Base-by-base conservation (phyloP, 2,329 filamentous ascomycete genomes). In the Exophiala oligosperma region DNA sequence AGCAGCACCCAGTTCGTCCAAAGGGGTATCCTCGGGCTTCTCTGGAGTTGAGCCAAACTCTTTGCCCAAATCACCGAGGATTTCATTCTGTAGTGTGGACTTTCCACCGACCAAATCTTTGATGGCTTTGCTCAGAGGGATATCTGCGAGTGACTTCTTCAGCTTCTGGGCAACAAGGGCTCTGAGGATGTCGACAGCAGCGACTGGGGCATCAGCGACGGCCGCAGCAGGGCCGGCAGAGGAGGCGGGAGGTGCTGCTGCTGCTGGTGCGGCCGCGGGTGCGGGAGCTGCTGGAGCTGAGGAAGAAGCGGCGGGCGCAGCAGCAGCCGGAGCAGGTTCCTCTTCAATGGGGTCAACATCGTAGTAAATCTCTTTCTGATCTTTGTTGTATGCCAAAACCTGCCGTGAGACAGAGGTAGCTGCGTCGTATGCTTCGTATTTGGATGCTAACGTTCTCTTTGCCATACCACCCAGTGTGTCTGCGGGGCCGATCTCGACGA, bases 331-430 rank as follows among this genome's bases (percentile, higher is more conserved):
- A 70, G 89, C 88, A 48, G 89, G 84, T 76, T 97, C 94, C 57
- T 99, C 94, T 70, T 95, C 91, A 29, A 96, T 81, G 0, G 94
- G 94, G 71, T 99, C 94, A 46, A 96, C 92, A 72, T 97, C 93
- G 77, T 99, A 99, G 81, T 99, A 99, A 66, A 99, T 99, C 76
- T 99, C 94, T 76, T 97, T 97, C 56, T 92, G 90, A 72, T 99
- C 94, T 77, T 99, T 99, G 82, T 96, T 97, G 81, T 97, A 99
- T 82, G 94, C 97, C 57, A 99, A 85, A 73, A 99, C 97, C 76
- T 97, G 93, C 74, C 94, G 87, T 78, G 97, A 92, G 44, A 97
- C 88, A 6, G 93, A 97, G 71, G 93, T 93, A 62, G 94, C 94
- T 56, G 94, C 94, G 77, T 99, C 94, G 77, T 97, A 96, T 64